phyloP scores from a whole-genome alignment of 2,329 filamentous ascomycete species.

The Pleoardoris graminearum region DNA sequence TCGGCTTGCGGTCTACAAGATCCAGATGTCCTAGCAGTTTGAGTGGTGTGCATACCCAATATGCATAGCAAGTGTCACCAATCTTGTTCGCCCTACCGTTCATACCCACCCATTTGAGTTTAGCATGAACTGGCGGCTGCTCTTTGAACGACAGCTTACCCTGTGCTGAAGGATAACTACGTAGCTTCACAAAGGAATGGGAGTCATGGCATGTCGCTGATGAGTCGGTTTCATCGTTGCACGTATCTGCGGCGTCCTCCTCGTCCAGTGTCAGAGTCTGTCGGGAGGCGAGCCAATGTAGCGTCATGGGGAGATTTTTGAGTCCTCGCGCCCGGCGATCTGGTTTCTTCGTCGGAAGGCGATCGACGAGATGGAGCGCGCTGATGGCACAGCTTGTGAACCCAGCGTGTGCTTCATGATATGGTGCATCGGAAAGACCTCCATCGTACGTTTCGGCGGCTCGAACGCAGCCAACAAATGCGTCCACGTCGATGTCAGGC shows the following conservation, averaged over 20 bases:
- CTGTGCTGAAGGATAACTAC: constrained; percentile 28
- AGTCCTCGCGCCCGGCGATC: constrained; percentile 40
- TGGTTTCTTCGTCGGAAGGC: constrained; percentile 49
- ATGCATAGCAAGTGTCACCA: constrained; percentile 93
- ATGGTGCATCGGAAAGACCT: constrained; percentile 76
- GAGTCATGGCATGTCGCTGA: constrained; percentile 47
- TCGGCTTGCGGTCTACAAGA: constrained; percentile 62
- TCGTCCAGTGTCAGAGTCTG: constrained; percentile 51
- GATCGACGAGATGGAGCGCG: constrained; percentile 74
- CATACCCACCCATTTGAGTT: constrained; percentile 68
- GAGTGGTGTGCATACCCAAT: constrained; percentile 78
- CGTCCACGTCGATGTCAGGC: constrained; percentile 74
- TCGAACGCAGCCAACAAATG: constrained; percentile 71
- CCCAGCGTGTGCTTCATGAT: constrained; percentile 84
- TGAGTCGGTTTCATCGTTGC: constrained; percentile 44
- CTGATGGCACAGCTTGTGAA: constrained; percentile 88
- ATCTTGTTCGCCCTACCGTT: constrained; percentile 91
- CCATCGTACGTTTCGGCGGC: constrained; percentile 77
- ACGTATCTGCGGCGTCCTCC: constrained; percentile 48
- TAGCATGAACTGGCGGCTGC: constrained; percentile 66
- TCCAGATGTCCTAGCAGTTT: constrained; percentile 47
- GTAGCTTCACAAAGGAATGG: constrained; percentile 44
- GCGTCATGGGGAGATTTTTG: constrained; percentile 43
- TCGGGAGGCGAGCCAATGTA: constrained; percentile 53
- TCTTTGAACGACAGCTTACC: constrained; percentile 37